A percentile compares a stretch with the other conserved stretches of the same genome.
phyloP scores from a whole-genome alignment of 2,329 filamentous ascomycete species.

The Neopestalotiopsis sp. region DNA sequence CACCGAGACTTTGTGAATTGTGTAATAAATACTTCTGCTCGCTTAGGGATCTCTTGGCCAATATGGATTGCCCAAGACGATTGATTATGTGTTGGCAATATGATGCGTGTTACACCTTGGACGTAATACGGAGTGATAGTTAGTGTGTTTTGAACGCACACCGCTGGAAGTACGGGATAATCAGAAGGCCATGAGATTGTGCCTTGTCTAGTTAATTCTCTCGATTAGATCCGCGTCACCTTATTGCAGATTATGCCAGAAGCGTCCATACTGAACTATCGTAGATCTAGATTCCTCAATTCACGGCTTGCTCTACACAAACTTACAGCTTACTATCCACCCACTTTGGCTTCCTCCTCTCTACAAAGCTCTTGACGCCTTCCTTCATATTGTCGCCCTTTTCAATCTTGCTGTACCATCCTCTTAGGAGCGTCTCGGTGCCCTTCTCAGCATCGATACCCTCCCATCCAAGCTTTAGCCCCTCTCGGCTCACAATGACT shows the following conservation, averaged over 20 bases:
- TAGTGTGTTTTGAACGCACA: no score
- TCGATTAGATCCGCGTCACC: no score
- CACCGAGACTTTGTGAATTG: background rate
- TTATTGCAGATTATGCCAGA: no score
- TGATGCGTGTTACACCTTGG: no score
- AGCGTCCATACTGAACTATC: background rate
- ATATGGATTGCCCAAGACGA: no score
- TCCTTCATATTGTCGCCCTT: conserved; percentile 76
- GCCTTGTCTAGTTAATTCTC: no score
- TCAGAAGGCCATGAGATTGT: no score
- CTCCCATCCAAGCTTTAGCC: conserved; percentile 76
- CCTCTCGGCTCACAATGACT: conserved; percentile 75
- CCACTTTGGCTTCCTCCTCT: conserved; percentile 75
- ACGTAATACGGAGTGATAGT: no score
- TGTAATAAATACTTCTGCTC: background rate
- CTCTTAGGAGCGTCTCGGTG: conserved; percentile 60
- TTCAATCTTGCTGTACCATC: conserved; percentile 64
- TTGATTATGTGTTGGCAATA: no score
- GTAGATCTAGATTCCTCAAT: background rate
- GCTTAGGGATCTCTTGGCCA: background rate
- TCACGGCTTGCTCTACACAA: background rate
- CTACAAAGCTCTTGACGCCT: conserved; percentile 76
- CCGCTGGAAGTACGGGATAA: no score
- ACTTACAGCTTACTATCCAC: conserved; percentile 63
- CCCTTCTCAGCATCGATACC: conserved; percentile 67